These are phyloP conservation scores for Neofusicoccum sp. DNA, from an alignment of 2,329 filamentous ascomycete species.

Conservation along the genomic window DNA sequence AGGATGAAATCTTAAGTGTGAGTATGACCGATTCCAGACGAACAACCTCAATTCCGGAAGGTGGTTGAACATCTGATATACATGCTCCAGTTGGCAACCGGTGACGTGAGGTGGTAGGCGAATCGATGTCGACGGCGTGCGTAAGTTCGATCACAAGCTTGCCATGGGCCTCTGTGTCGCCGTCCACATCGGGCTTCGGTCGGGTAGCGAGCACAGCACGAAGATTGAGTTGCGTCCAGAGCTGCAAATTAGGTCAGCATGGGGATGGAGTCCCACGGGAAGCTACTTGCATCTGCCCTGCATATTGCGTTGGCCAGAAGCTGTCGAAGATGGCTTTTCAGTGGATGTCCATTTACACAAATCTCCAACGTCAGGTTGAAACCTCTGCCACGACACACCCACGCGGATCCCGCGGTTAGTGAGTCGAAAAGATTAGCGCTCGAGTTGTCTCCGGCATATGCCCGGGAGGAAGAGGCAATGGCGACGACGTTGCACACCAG, in stretches of 20 bases:
- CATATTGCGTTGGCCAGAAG: constrained; percentile 27
- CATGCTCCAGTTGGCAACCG: constrained; percentile 27
- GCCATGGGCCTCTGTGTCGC: neutral
- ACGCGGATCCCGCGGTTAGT: constrained; percentile 29
- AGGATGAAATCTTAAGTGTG: constrained; percentile 21
- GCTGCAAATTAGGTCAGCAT: constrained; percentile 24
- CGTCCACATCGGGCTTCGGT: neutral
- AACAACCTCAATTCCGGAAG: constrained; percentile 27
- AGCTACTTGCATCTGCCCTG: constrained; percentile 23
- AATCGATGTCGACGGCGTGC: constrained; percentile 18
- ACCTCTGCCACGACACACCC: constrained; percentile 36
- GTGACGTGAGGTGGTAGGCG: constrained; percentile 22
- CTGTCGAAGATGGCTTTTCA: constrained; percentile 24
- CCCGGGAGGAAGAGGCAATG: neutral
- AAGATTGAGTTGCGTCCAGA: constrained; percentile 36
- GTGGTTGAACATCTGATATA: constrained; percentile 31
- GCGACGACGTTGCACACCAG: constrained; percentile 20
- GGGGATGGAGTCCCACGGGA: neutral
- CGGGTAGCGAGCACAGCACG: constrained; percentile 23
- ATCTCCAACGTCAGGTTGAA: constrained; percentile 32
- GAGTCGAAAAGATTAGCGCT: constrained; percentile 22
- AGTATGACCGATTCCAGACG: constrained; percentile 32
- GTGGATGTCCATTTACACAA: constrained; percentile 27
- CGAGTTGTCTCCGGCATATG: neutral
- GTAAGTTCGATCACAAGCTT: constrained; percentile 26